Percentiles rank a stretch among this genome's conserved stretches.
Evolutionary conservation across 108 stramenopile genomes (phyloP).

Genomic region (Nitzschia palea): DNA sequence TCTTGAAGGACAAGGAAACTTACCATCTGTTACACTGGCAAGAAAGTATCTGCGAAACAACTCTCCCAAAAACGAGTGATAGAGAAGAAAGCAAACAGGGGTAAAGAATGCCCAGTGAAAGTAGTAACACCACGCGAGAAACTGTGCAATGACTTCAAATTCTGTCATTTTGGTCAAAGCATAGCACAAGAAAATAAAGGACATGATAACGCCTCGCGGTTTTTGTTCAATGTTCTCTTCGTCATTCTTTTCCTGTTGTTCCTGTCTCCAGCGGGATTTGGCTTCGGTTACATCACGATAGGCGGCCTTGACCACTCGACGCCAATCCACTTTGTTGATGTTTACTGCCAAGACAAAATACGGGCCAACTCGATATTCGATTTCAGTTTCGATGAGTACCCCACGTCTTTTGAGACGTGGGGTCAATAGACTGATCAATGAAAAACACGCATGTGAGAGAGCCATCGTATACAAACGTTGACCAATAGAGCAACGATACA

Average conservation of each 20-base stretch:
- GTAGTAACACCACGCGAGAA: conserved; percentile 49
- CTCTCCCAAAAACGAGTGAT: conserved; percentile 43
- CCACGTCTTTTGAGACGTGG: conserved; percentile 66
- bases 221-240: not conserved
- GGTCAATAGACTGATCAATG: conserved; percentile 44
- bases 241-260: conserved; percentile 24
- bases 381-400: conserved; percentile 73
- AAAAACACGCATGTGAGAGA: not conserved
- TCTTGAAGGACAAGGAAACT: conserved; percentile 7
- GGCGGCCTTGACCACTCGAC: conserved; percentile 51
- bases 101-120: conserved; percentile 62
- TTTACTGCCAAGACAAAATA: conserved; percentile 84
- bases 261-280: conserved; percentile 32
- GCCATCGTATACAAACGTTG: not conserved
- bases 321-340: conserved; percentile 66
- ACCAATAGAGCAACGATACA: not conserved
- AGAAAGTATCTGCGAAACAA: conserved; percentile 64
- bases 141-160: conserved; percentile 54
- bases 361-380: conserved; percentile 78
- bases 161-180: conserved; percentile 39
- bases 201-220: conserved; percentile 9
- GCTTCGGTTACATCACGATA: conserved; percentile 41
- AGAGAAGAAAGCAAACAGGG: conserved; percentile 59
- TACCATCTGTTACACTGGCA: conserved; percentile 61
- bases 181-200: conserved; percentile 15